phyloP scores from a whole-genome alignment of 1,139 yeast genomes.

The Saccharomycopsis crataegensis region DNA sequence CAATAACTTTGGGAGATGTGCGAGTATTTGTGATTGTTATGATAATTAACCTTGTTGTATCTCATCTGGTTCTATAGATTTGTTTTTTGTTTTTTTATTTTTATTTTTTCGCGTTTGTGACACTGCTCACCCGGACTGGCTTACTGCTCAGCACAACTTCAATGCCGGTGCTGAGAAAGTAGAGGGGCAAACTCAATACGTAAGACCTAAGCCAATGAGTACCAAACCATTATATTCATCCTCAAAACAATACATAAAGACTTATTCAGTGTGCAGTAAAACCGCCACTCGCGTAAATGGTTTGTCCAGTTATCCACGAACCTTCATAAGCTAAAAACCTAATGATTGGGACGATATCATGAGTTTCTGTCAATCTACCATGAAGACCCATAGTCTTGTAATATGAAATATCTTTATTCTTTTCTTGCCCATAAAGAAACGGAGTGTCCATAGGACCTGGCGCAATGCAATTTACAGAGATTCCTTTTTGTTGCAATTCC shows the following conservation, averaged over 20 bases:
- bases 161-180: no score
- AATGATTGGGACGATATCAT: constrained; percentile 58
- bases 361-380: constrained; percentile 47
- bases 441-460: constrained; percentile 75
- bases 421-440: constrained; percentile 57
- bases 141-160: constrained; percentile 1
- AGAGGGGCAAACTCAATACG: no score
- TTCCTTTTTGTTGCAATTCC: constrained; percentile 41
- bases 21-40: no score
- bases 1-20: no score
- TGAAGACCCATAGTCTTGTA: constrained; percentile 44
- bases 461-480: constrained; percentile 52
- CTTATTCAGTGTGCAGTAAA: constrained; percentile 44
- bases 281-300: constrained; percentile 58
- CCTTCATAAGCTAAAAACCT: constrained; percentile 58
- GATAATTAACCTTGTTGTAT: no score
- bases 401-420: constrained; percentile 43
- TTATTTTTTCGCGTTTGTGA: no score
- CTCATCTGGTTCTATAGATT: no score
- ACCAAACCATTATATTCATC: constrained; percentile 3
- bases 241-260: no score
- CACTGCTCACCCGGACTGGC: background rate
- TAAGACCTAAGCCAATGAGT: no score
- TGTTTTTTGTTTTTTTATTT: no score
- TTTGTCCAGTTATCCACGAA: constrained; percentile 65